Evolutionary conservation across 148 eudicot genomes (phyloP).

Genomic region (Mesembryanthemum crystallinum): DNA sequence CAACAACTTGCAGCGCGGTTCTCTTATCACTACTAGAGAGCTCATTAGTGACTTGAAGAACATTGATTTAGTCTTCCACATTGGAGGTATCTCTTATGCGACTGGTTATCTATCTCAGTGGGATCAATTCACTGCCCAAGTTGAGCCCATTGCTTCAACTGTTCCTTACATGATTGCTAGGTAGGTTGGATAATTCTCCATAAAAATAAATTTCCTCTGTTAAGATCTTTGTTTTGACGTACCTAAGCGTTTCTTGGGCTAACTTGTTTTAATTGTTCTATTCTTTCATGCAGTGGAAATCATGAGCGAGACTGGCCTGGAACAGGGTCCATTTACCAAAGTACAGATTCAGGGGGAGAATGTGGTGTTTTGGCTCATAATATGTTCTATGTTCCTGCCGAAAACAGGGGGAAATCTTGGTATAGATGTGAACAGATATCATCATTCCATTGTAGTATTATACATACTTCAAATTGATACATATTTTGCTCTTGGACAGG

Average conservation of each 20-base stretch:
- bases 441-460: too few species aligned
- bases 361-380: constrained; percentile 76
- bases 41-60: constrained; percentile 63
- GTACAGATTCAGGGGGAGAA: constrained; percentile 84
- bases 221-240: too few species aligned
- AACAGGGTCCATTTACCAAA: constrained; percentile 67
- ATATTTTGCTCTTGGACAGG: constrained; percentile 35
- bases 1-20: constrained; percentile 70
- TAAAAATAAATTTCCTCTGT: too few species aligned
- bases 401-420: constrained; percentile 78
- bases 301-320: constrained; percentile 91
- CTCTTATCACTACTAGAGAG: constrained; percentile 76
- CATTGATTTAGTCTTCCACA: constrained; percentile 78
- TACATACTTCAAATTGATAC: not conserved
- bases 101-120: constrained; percentile 88
- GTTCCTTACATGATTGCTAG: constrained; percentile 91
- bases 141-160: constrained; percentile 75
- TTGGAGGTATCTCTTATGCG: constrained; percentile 74
- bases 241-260: too few species aligned
- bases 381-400: constrained; percentile 78
- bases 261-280: too few species aligned
- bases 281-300: constrained; percentile 72
- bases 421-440: too few species aligned
- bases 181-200: too few species aligned
- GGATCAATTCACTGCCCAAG: constrained; percentile 92